These are phyloP conservation scores for Jacaranda copaia DNA, from an alignment of 257 asterid genomes.

Conservation along the genomic window DNA sequence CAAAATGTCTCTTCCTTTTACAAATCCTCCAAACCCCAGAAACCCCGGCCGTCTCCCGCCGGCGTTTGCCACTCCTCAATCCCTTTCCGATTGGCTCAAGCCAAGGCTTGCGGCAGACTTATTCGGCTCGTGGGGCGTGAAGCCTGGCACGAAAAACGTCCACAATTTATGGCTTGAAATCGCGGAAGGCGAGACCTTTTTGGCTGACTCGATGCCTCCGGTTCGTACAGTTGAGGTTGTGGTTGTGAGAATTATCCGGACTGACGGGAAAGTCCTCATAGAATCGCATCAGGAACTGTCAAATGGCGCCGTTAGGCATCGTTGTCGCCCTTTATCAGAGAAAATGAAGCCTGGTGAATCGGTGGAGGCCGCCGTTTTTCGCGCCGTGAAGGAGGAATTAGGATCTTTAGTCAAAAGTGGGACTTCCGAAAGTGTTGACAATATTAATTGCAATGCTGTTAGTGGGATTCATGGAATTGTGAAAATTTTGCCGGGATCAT, in stretches of 20 bases:
- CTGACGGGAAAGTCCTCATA: slow-evolving; percentile 60
- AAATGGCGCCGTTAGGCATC: slow-evolving; percentile 63
- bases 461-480: slow-evolving; percentile 40
- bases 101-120: slow-evolving; percentile 77
- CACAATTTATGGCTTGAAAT: slow-evolving; percentile 90
- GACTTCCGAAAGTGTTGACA: background rate
- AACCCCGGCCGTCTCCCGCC: slow-evolving; percentile 46
- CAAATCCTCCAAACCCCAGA: slow-evolving; percentile 48
- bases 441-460: background rate
- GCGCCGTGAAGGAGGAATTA: slow-evolving; percentile 91
- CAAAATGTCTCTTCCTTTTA: slow-evolving; percentile 53
- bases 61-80: slow-evolving; percentile 81
- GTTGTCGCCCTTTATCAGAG: slow-evolving; percentile 87
- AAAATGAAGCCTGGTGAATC: slow-evolving; percentile 96
- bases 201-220: slow-evolving; percentile 83
- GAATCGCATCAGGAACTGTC: slow-evolving; percentile 94
- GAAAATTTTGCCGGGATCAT: slow-evolving; percentile 65
- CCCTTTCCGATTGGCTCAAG: slow-evolving; percentile 88
- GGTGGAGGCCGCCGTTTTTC: slow-evolving; percentile 74
- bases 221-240: slow-evolving; percentile 83
- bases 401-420: slow-evolving; percentile 52
- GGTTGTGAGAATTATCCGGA: slow-evolving; percentile 64
- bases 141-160: slow-evolving; percentile 91
- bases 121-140: slow-evolving; percentile 92
- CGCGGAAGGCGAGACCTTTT: slow-evolving; percentile 75